Base-by-base conservation (phyloP, 1,139 yeast species). In the Suhomyces terraborum region DNA sequence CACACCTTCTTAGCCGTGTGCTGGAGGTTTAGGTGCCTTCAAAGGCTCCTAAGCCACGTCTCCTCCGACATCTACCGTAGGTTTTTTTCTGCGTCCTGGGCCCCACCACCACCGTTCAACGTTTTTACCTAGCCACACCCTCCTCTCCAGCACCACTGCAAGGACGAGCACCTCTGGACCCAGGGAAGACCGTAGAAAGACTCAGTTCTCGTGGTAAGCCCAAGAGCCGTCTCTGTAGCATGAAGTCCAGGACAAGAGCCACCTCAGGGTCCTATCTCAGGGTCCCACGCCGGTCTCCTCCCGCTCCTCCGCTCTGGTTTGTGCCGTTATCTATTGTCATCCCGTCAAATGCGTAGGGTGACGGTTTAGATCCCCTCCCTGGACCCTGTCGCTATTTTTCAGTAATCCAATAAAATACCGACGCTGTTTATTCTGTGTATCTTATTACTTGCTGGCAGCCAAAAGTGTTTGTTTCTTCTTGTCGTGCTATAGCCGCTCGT, bases 301-400 rank as follows among this genome's bases (percentile, higher is more conserved):
- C 32, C 22, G 22, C 18, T n/a, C 32, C 32, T 19, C 22, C 32
- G n/a, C 32, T 13, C 17, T 5, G 9, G 12, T 30, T 14, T 19
- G 4, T 14, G 17, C 32, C 21, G 24, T 30, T 20, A 19, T 20
- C 32, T 20, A 30, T 19, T 30, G 32, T 30, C 32, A 30, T 30
- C 32, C 32, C 32, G 32, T 30, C 32, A 30, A 30, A 30, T 30
- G 32, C 32, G 32, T 19, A 21, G 32, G 32, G 22, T 30, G 32
- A 30, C 32, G 32, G 19, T 30, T 30, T 30, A n/a, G 17, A 30
- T 30, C 27, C 26, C 35, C 35, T 23, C 35, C 16, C 35, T 14
- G 26, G 35, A 32, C 35, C 35, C 35, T 32, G 35, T 22, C 35
- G 35, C 26, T 32, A 32, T 30, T 30, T 30, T 30, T 30, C 32